Conservation (phyloP, 345 rosid species). For the Aquilaria yunnanensis region DNA sequence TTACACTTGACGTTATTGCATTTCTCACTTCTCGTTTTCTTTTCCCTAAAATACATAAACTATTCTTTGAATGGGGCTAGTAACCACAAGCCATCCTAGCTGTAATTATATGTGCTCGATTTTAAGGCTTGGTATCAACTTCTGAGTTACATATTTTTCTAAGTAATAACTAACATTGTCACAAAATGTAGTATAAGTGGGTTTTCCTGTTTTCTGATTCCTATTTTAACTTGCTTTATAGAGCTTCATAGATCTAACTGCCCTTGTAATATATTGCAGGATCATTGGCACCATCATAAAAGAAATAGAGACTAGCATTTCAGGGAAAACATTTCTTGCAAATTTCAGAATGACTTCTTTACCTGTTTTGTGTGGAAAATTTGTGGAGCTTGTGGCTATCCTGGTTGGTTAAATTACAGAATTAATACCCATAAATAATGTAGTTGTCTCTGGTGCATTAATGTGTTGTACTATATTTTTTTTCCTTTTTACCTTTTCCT, state of each 20-base stretch:
- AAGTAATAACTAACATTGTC: no score
- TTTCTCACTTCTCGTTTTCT: no score
- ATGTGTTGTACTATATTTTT: neutral
- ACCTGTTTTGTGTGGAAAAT: conserved; percentile 63
- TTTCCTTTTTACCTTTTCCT: conserved; percentile 20
- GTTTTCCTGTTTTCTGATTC: no score
- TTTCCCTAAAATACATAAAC: no score
- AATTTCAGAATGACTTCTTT: conserved; percentile 85
- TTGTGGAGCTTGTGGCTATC: conserved; percentile 84
- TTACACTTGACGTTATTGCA: no score
- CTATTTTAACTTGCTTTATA: no score
- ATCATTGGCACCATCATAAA: conserved; percentile 80
- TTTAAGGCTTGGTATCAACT: no score
- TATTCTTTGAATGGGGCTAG: no score
- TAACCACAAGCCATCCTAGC: no score
- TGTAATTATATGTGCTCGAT: no score
- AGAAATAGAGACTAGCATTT: conserved; percentile 84
- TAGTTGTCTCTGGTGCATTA: conserved; percentile 8
- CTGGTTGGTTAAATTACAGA: conserved; percentile 30
- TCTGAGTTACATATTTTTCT: no score
- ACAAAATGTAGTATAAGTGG: no score
- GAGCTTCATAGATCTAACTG: conserved; percentile 5
- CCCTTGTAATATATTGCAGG: conserved; percentile 38
- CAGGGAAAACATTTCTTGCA: conserved; percentile 74
- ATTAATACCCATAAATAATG: conserved; percentile 1